Conservation (phyloP, 306 rosid genomes). For the Casuarina equisetifolia region DNA sequence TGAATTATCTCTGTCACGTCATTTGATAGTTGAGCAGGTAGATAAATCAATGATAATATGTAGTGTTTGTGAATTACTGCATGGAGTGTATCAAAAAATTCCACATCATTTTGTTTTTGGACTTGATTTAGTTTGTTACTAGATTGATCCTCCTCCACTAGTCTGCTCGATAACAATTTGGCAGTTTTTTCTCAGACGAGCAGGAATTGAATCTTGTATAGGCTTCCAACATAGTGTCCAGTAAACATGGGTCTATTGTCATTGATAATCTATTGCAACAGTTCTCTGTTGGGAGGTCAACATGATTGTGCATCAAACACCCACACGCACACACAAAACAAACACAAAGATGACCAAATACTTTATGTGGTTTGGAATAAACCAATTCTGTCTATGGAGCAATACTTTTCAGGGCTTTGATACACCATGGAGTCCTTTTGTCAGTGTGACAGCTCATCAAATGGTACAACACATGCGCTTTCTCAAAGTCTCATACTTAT, state of each 20-base stretch:
- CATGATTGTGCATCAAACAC: too few species aligned
- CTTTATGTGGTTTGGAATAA: too few species aligned
- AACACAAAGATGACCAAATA: too few species aligned
- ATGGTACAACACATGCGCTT: too few species aligned
- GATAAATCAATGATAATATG: not conserved
- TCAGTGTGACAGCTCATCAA: too few species aligned
- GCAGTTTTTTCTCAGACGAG: not conserved
- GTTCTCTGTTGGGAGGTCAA: too few species aligned
- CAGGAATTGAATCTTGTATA: not conserved
- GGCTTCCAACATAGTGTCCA: not conserved
- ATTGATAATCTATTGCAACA: not conserved
- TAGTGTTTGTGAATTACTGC: not conserved
- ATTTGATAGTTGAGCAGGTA: not conserved
- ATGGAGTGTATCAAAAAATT: not conserved
- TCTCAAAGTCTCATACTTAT: too few species aligned
- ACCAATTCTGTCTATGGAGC: too few species aligned
- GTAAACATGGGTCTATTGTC: not conserved
- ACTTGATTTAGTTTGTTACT: not conserved
- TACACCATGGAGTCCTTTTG: too few species aligned
- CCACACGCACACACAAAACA: too few species aligned
- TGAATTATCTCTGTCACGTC: constrained; percentile 11
- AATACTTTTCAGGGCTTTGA: too few species aligned
- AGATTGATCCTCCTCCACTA: not conserved
- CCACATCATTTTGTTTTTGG: not conserved
- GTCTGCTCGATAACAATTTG: not conserved